Conservation (phyloP, 139 green algal genomes). For the Auxenochlorella pyrenoidosa region DNA sequence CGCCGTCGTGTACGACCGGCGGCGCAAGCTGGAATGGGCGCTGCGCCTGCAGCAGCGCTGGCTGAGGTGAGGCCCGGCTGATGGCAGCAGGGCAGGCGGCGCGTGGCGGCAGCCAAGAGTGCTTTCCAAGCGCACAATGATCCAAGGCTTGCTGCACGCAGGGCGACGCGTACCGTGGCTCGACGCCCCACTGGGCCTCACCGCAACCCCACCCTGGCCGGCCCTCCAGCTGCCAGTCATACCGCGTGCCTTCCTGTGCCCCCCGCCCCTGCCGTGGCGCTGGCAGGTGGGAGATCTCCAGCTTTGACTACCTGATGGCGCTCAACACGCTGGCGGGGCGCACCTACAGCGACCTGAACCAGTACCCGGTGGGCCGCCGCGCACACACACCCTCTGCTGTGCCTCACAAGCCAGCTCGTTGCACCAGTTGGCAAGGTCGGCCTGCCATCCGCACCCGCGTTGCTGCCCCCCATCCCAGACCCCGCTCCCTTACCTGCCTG, state of each 20-base stretch:
- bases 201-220: too few relatives aligned
- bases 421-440: not conserved
- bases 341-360: slow-evolving; percentile 89
- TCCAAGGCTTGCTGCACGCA: too few relatives aligned
- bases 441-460: too few relatives aligned
- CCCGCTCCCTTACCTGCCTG: too few relatives aligned
- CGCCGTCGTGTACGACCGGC: slow-evolving; percentile 17
- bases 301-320: slow-evolving; percentile 91
- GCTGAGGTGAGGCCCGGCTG: not conserved
- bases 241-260: too few relatives aligned
- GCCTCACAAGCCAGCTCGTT: too few relatives aligned
- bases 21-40: slow-evolving; percentile 36
- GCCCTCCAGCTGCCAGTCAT: too few relatives aligned
- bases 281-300: slow-evolving; percentile 48
- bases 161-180: too few relatives aligned
- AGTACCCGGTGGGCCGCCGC: slow-evolving; percentile 53
- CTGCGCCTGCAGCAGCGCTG: slow-evolving; percentile 32
- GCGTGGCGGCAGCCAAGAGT: not conserved
- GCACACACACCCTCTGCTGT: not conserved
- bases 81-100: not conserved
- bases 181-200: too few relatives aligned
- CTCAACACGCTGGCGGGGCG: slow-evolving; percentile 88
- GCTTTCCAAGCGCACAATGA: too few relatives aligned
- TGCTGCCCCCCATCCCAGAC: too few relatives aligned
- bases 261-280: not conserved